These are phyloP conservation scores for Botrytis tulipae DNA, from an alignment of 2,329 filamentous ascomycete species.

Conservation along the genomic window DNA sequence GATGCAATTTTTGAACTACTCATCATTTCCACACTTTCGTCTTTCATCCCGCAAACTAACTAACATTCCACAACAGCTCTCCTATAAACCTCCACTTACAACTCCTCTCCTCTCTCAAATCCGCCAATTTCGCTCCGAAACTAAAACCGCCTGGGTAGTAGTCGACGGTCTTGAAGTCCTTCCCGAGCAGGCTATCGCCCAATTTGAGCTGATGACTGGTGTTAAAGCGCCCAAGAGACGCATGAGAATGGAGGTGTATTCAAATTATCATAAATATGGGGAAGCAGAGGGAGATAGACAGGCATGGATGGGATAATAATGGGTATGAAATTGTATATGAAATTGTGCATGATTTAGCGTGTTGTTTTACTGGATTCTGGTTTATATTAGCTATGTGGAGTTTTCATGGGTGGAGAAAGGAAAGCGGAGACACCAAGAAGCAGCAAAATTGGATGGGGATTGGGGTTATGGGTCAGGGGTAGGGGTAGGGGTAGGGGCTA, in stretches of 20 bases:
- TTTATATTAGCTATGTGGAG: not conserved
- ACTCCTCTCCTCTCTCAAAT: conserved; percentile 71
- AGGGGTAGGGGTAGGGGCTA: not conserved
- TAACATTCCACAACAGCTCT: conserved; percentile 44
- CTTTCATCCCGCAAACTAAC: not conserved
- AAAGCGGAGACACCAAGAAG: not conserved
- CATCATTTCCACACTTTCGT: not conserved
- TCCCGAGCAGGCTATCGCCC: conserved; percentile 76
- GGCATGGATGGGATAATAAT: not conserved
- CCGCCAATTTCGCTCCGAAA: conserved; percentile 43
- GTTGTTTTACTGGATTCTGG: not conserved
- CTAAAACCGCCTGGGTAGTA: conserved; percentile 66
- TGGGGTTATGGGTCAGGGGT: not conserved
- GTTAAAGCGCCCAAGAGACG: conserved; percentile 66
- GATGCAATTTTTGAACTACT: no score
- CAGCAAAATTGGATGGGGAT: not conserved
- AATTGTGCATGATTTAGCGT: not conserved
- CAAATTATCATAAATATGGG: conserved; percentile 35
- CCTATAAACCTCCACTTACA: conserved; percentile 66
- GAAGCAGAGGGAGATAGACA: not conserved
- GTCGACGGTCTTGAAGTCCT: conserved; percentile 74
- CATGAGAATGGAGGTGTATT: conserved; percentile 54
- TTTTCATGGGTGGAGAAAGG: not conserved
- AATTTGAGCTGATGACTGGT: conserved; percentile 79
- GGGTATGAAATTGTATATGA: not conserved